Evolutionary conservation across 345 rosid species (phyloP), one percentile per base, ranked within the genome.

Genomic region (Eucalyptus coolabah): DNA sequence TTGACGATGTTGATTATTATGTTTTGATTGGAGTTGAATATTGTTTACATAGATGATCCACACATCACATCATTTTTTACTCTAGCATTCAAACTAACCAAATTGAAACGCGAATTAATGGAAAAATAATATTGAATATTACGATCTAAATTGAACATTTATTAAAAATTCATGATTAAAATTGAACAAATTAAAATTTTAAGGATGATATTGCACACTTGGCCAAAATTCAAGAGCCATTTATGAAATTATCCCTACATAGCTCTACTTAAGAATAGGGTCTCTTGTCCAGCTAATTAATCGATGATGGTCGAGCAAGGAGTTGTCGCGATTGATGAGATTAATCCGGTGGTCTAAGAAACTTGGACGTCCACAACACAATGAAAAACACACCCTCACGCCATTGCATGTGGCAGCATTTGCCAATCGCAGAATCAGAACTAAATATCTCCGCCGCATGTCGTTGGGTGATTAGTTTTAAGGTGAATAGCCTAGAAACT

Each of bases 161-260:
- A 37, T 37, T 77, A 77, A 40, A 23, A 37, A 3, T 0, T 40
- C 9, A 56, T 3, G 5, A 77, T 7, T 5, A 21, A 4, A 2
- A 40, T 40, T 40, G 5, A 37, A 77, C 2, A 37, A 77, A 37
- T 77, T 21, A 37, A 21, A 77, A 37, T 1, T 37, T 77, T 40
- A 21, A 7, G 4, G 0, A 37, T 13, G 8, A 21, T 4, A 40
- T 19, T 34, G 4, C 8, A 40, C 3, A 77, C 2, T 6, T 12
- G 0, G 16, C 28, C 47, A 40, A 77, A 77, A 6, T 40, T 77
- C 5, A 21, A 0, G 13, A 10, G 8, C 2, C 83, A 37, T 21
- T 21, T 21, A 5, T 40, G 8, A 19, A 37, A 21, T 77, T 40
- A 21, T 6, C 19, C 15, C 30, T 12, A 2, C 16, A 21, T 37